Evolutionary conservation across 2,329 filamentous ascomycete species (phyloP).

Genomic region (Fusarium sp.): DNA sequence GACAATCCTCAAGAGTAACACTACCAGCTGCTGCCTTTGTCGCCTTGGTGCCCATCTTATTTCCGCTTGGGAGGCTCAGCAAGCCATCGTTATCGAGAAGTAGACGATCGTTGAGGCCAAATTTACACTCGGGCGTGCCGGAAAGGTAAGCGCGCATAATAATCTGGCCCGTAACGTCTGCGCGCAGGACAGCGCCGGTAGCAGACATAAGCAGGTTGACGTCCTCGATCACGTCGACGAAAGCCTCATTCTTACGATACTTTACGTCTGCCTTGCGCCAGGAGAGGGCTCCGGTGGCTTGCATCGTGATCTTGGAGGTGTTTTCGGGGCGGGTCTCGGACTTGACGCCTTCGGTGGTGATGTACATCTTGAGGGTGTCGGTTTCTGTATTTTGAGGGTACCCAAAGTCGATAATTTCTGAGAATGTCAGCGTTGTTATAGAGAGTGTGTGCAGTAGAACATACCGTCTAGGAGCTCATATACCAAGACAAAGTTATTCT

Average conservation of each 20-base stretch:
- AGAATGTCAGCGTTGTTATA: background rate
- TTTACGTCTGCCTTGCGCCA: slow-evolving; percentile 98
- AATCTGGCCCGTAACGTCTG: slow-evolving; percentile 97
- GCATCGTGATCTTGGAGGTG: slow-evolving; percentile 98
- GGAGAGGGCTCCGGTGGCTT: slow-evolving; percentile 94
- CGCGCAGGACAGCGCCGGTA: slow-evolving; percentile 90
- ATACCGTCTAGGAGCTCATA: slow-evolving; percentile 95
- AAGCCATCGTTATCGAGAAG: slow-evolving; percentile 83
- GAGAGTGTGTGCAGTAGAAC: background rate
- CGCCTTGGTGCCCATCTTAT: slow-evolving; percentile 83
- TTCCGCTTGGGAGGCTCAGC: slow-evolving; percentile 75
- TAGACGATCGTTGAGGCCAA: slow-evolving; percentile 94
- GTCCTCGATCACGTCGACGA: slow-evolving; percentile 99
- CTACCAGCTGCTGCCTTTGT: slow-evolving; percentile 95
- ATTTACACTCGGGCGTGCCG: slow-evolving; percentile 98
- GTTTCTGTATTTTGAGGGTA: slow-evolving; percentile 99
- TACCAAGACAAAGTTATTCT: slow-evolving; percentile 99
- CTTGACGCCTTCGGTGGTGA: slow-evolving; percentile 98
- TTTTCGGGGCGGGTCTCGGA: slow-evolving; percentile 87
- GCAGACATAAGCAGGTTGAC: slow-evolving; percentile 99
- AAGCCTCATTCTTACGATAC: slow-evolving; percentile 99
- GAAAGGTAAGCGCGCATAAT: slow-evolving; percentile 98
- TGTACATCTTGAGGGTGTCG: slow-evolving; percentile 99
- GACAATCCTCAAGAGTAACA: slow-evolving; percentile 96
- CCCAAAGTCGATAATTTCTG: slow-evolving; percentile 98